Evolutionary conservation across 2,329 filamentous ascomycete genomes (phyloP), one percentile per base, ranked within the genome.

Genomic region (Myotisia sp.): DNA sequence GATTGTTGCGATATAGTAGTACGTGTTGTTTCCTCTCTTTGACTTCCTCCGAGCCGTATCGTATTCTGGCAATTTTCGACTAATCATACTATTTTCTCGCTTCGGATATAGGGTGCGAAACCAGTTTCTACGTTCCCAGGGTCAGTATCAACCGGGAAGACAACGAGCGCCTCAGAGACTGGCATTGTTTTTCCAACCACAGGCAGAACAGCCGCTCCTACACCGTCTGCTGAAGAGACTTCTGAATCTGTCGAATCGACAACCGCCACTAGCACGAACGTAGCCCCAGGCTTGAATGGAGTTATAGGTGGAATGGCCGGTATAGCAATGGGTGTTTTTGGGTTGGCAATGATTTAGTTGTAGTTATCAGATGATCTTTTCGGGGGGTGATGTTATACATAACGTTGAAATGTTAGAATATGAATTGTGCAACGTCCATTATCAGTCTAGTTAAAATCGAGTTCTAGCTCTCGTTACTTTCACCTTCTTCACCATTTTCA

Each of bases 1-100:
- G 35, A 33, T 8, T 37, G 35, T 6, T 37, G 35, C 23, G 29
- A 33, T 26, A 10, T 37, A 14, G 28, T 37, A 18, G 35, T 37
- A 37, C 19, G 34, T n/a, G n/a, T n/a, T n/a, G n/a, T n/a, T n/a
- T n/a, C n/a, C n/a, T n/a, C n/a, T n/a, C n/a, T n/a, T n/a, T n/a
- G n/a, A n/a, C n/a, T n/a, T n/a, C n/a, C n/a, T n/a, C n/a, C n/a
- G n/a, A n/a, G n/a, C n/a, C n/a, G n/a, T n/a, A n/a, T n/a, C n/a
- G n/a, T n/a, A n/a, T n/a, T n/a, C n/a, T n/a, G n/a, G n/a, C n/a
- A n/a, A n/a, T n/a, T n/a, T n/a, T n/a, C n/a, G n/a, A n/a, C n/a
- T n/a, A n/a, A n/a, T n/a, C n/a, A 28, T 32, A 23, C 20, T 10
- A 2, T 16, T 16, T 5, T 14, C 23, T 12, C 21, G 8, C 8